Conservation (phyloP, 2,329 filamentous ascomycete genomes). For the Phaeosphaeria sp. region DNA sequence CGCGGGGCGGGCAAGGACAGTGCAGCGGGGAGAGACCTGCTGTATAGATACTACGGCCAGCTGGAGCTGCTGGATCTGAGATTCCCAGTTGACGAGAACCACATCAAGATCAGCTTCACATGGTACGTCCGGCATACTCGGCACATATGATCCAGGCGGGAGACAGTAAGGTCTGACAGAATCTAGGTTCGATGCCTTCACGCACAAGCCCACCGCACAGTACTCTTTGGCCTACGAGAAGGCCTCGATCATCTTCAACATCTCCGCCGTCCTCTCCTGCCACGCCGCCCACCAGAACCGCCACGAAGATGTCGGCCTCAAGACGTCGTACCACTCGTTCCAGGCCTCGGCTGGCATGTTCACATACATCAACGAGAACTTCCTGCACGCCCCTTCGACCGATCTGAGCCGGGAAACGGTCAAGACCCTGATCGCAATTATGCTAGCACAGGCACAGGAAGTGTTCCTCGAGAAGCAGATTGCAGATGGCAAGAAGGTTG, state of each 20-base stretch:
- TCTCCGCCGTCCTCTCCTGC: slow-evolving; percentile 93
- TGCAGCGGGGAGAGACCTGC: slow-evolving; percentile 86
- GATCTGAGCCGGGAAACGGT: slow-evolving; percentile 95
- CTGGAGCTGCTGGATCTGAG: slow-evolving; percentile 91
- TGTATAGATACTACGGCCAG: slow-evolving; percentile 98
- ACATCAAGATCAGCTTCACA: slow-evolving; percentile 98
- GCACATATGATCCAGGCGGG: background rate
- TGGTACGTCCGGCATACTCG: slow-evolving; percentile 66
- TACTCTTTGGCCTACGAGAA: slow-evolving; percentile 98
- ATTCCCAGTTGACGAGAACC: slow-evolving; percentile 97
- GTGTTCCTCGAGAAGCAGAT: slow-evolving; percentile 98
- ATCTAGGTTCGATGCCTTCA: slow-evolving; percentile 98
- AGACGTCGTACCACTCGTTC: slow-evolving; percentile 97
- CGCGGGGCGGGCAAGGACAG: slow-evolving; percentile 96
- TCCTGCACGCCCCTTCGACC: slow-evolving; percentile 94
- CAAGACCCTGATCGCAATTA: slow-evolving; percentile 90
- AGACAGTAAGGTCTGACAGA: slow-evolving; percentile 23
- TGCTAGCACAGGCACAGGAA: slow-evolving; percentile 94
- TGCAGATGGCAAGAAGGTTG: slow-evolving; percentile 89
- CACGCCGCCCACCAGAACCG: slow-evolving; percentile 93
- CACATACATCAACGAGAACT: slow-evolving; percentile 99
- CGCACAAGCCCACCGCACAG: slow-evolving; percentile 94
- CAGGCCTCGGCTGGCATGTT: slow-evolving; percentile 99
- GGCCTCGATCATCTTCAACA: slow-evolving; percentile 99
- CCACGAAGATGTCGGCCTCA: slow-evolving; percentile 89